A percentile compares a stretch with the other conserved stretches of the same genome.
Conservation (phyloP, 306 rosid genomes). For the Senna tora region DNA sequence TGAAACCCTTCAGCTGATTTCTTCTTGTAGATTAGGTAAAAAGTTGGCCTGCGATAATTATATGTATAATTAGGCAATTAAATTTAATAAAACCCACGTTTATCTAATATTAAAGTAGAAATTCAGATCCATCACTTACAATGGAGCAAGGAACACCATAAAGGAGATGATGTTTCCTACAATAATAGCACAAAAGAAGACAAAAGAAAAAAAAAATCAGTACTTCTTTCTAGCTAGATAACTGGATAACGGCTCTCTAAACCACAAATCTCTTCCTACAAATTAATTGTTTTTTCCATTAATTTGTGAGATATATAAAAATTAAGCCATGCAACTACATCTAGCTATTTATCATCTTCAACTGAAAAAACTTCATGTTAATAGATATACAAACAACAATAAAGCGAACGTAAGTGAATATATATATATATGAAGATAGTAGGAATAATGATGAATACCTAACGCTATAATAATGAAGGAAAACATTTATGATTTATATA, state of each 20-base stretch:
- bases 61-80: not conserved
- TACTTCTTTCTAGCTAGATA: not conserved
- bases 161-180: conserved; percentile 82
- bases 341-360: not conserved
- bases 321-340: conserved; percentile 27
- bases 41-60: conserved; percentile 69
- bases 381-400: no score
- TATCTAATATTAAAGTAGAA: conserved; percentile 4
- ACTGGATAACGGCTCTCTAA: not conserved
- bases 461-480: not conserved
- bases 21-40: conserved; percentile 71
- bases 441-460: not conserved
- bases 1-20: conserved; percentile 82
- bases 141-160: conserved; percentile 86
- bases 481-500: no score
- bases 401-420: not conserved
- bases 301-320: not conserved
- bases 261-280: not conserved
- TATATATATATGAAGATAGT: not conserved
- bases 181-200: conserved; percentile 23
- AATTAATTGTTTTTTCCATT: not conserved
- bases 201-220: conserved; percentile 12
- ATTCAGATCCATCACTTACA: conserved; percentile 53
- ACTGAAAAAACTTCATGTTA: not conserved
- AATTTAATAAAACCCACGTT: not conserved